Base-by-base conservation (phyloP, 371 early-diverging fungal genomes). In the Rhizopus arrhizus region DNA sequence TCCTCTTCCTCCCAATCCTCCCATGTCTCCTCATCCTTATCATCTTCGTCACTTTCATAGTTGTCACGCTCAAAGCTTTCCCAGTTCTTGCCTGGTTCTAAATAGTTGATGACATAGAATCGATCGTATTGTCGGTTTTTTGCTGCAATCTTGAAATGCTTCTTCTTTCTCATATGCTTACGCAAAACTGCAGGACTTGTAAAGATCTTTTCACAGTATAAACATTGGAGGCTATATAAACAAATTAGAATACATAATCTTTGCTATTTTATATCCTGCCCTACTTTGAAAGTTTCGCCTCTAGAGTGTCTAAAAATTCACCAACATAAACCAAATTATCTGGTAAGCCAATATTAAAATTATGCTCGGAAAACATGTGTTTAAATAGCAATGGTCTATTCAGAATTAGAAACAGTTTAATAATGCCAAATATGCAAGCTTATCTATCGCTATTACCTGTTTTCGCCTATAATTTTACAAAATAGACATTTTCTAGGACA, bases 161-260 rank as follows among this genome's bases (percentile, higher is more conserved):
- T 96, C 90, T 97, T 98, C 82, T 98, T 98, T 66, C 96, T 90
- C 96, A 98, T 95, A 63, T 98, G 98, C 72, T 94, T 93, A 56
- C 97, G 88, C 54, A 98, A 82, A 9, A 94, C 94, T 0, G 92
- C 88, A 6, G 88, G 80, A 29, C 89, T 87, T 11, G 93, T 94
- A 73, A 96, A 98, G 4, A 82, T 87, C 77, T 92, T 93, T 77
- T 98, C 97, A 70, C 98, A 98, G 71, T 96, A 96, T 32, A 96
- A 73, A 62, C 98, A 98, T 64, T 92, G 90, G 31, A 91, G 82
- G 46, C 88, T 89, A 64, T 13, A 29, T 2, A 48, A 45, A 16
- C 13, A 2, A 15, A 10, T 8, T 8, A 47, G 10, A 40, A n/a
- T 13, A 50, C 53, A 11, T 2, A 3, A 46, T 55, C 9, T 47